phyloP scores from a whole-genome alignment of 2,329 filamentous ascomycete genomes.

The Fusarium xyrophilum region DNA sequence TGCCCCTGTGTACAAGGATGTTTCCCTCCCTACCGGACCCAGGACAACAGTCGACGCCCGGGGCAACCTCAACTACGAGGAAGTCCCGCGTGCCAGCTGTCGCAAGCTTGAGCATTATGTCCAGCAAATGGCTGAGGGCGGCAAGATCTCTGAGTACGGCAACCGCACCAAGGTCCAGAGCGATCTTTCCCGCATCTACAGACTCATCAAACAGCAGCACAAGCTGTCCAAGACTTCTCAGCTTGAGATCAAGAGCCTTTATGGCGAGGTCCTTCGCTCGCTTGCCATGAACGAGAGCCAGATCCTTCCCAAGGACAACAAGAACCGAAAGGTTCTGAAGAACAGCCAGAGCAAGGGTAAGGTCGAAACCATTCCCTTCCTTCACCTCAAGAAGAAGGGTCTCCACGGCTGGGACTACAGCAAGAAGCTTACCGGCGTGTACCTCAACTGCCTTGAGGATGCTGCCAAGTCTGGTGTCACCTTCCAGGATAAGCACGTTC shows the following conservation, averaged over 20 bases:
- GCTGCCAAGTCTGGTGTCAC: conserved; percentile 87
- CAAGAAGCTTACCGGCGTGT: conserved; percentile 95
- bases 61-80: conserved; percentile 91
- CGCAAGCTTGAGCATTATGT: conserved; percentile 99
- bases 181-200: conserved; percentile 93
- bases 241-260: conserved; percentile 93
- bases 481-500: conserved; percentile 91
- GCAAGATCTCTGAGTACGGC: conserved; percentile 98
- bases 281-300: conserved; percentile 98
- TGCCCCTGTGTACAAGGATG: conserved; percentile 94
- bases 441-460: conserved; percentile 89
- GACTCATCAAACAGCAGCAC: conserved; percentile 97
- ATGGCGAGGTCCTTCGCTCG: conserved; percentile 92
- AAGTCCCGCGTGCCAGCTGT: conserved; percentile 84
- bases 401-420: conserved; percentile 98
- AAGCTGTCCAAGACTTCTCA: conserved; percentile 96
- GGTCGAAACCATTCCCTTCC: conserved; percentile 95
- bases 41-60: conserved; percentile 91
- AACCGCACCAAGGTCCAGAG: conserved; percentile 98
- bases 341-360: conserved; percentile 77
- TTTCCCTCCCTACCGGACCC: conserved; percentile 88
- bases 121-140: conserved; percentile 96
- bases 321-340: conserved; percentile 63
- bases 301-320: conserved; percentile 89
- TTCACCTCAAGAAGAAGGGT: conserved; percentile 93